Evolutionary conservation across 2,329 filamentous ascomycete genomes (phyloP), one percentile per base, ranked within the genome.

Genomic region (Lachnellula willkommii): DNA sequence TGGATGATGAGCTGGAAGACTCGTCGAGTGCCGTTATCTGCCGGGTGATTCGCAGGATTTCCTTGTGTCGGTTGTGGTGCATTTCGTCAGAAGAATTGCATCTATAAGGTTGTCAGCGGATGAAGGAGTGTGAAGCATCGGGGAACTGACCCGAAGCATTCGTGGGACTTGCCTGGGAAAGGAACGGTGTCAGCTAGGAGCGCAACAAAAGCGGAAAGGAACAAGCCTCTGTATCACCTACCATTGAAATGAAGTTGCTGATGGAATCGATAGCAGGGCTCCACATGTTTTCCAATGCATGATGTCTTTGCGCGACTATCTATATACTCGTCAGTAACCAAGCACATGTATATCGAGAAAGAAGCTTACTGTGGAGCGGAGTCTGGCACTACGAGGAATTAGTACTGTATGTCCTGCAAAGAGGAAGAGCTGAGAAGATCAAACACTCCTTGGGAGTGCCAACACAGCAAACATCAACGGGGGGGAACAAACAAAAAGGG

Each of bases 201-300:
- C 20, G 36, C 22, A 40, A 28, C 14, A 53, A 48, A n/a, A 49
- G 3, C 40, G 28, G 8, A 45, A 47, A 42, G 17, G 6, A 48
- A 40, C 5, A 12, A 3, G 43, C 5, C 47, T 9, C 4, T 20
- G 4, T 7, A 39, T 20, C 12, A 53, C 66, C 53, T 63, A 69
- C 68, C 67, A 39, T 68, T 58, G 49, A 70, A 69, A 49, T 70
- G 67, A 14, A 70, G 48, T 49, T 68, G 65, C 52, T 69, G 68
- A 47, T 70, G 68, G 50, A 66, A 70, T 14, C 68, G 56, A 36
- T 66, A 66, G 55, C 68, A 70, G 39, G 68, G 68, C 51, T 70
- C 68, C 17, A 69, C 67, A 55, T 70, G 68, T 46, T 66, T 66
- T 9, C 67, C 67, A 47, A 70, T 59, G 37, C 68, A 70, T 14